Conservation (phyloP, 1,284 basidiomycete species). For the Tylopilus sp. region DNA sequence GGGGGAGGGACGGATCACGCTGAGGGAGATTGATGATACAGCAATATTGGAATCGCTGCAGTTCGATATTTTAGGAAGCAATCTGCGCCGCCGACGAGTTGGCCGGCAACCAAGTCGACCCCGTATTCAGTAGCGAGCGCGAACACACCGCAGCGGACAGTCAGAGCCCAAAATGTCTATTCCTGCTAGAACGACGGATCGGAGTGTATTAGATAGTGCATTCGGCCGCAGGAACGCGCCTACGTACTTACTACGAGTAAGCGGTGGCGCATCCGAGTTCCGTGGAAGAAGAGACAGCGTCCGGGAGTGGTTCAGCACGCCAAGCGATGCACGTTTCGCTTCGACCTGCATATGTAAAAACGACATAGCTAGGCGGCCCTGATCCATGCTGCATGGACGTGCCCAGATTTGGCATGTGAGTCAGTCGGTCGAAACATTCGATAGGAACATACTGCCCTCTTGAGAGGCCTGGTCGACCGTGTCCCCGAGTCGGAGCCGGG, state of each 20-base stretch:
- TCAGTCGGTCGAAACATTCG: neutral
- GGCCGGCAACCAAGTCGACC: neutral
- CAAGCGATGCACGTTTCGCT: slow-evolving; percentile 1
- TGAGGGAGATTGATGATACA: slow-evolving; percentile 13
- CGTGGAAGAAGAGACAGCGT: neutral
- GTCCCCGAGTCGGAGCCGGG: neutral
- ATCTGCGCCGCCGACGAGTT: slow-evolving; percentile 8
- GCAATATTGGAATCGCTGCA: slow-evolving; percentile 9
- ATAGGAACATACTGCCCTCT: neutral
- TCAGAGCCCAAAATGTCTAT: neutral
- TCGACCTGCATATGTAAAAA: neutral
- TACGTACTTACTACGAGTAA: slow-evolving; percentile 2
- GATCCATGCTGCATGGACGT: slow-evolving; percentile 7
- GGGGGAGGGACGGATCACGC: slow-evolving; percentile 8
- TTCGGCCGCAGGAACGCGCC: neutral
- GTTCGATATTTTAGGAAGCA: neutral
- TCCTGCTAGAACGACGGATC: slow-evolving; percentile 1
- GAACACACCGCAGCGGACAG: neutral
- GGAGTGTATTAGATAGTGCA: neutral
- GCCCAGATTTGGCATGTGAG: slow-evolving; percentile 2
- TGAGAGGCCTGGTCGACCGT: no score
- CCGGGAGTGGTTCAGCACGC: slow-evolving; percentile 3
- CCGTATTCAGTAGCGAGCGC: neutral
- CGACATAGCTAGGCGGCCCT: neutral
- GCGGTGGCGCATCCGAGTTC: slow-evolving; percentile 7